These are phyloP conservation scores for Penicillium sp. DNA, from an alignment of 2,329 filamentous ascomycete species.

Conservation along the genomic window DNA sequence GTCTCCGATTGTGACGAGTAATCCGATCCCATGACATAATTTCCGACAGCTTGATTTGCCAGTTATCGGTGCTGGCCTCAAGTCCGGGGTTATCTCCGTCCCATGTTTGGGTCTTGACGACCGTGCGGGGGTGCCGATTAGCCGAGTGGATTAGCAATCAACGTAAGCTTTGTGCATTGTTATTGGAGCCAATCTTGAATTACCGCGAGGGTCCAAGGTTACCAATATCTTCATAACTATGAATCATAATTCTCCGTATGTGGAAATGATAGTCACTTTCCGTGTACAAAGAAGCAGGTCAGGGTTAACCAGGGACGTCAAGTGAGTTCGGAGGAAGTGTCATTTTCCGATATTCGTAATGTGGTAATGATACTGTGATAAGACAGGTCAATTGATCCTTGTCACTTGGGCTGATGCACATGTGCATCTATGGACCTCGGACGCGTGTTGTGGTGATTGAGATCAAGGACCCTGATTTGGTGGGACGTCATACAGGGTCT, in stretches of 20 bases:
- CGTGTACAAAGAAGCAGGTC: not conserved
- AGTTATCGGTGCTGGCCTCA: not conserved
- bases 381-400: not conserved
- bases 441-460: not conserved
- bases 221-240: not conserved
- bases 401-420: not conserved
- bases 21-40: not conserved
- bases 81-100: not conserved
- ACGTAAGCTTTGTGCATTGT: not conserved
- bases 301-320: not conserved
- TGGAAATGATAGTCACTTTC: not conserved
- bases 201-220: not conserved
- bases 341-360: not conserved
- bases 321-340: not conserved
- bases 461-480: no score
- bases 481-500: no score
- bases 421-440: not conserved
- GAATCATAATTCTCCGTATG: not conserved
- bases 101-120: not conserved
- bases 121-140: not conserved
- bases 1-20: no score
- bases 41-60: not conserved
- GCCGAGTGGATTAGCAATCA: not conserved
- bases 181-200: not conserved
- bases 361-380: not conserved